Base-by-base conservation (phyloP, 345 rosid genomes). In the Diplotaxis tenuifolia region DNA sequence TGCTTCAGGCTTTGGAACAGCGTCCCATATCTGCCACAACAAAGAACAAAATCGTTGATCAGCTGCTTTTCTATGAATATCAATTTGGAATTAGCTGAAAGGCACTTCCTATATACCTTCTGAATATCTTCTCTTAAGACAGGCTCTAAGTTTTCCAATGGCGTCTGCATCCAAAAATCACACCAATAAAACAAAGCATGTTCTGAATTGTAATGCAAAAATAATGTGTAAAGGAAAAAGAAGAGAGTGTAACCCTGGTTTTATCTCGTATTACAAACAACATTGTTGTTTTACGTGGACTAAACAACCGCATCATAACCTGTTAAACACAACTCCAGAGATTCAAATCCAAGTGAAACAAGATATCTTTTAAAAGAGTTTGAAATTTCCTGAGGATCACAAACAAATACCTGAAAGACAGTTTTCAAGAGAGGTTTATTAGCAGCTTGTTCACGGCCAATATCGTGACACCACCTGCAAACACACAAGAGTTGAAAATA, bases 361-460 rank as follows among this genome's bases (percentile, higher is more conserved):
- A 40, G 32, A 2, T 68, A 52, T 5, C 22, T 54, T 75, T 36
- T 15, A 47, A 59, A 55, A 38, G n/a, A 42, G 18, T 15, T 65
- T 19, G 19, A 31, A 67, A 56, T 15, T 54, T 65, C 59, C 42
- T 25, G 32, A 62, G 47, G 6, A 45, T 10, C 40, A 14, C 19
- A 42, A 61, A 19, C 10, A 25, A 29, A 59, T 52, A 94, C 97
- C 97, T 94, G 98, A 78, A 94, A 94, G 53, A 94, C 97, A 67
- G 98, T 94, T 83, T 94, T 94, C 71, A 94, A 71, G 54, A 91
- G 96, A 45, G 97, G 98, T 79, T 94, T 94, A 78, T 94, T 94
- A 75, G 98, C 98, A 86, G 98, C 98, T 88, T 94, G 98, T 82
- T 94, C 98, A 28, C 98, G 96, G 56, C 98, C 98, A 79, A 94